These are phyloP conservation scores for Ostreobium quekettii DNA, from an alignment of 139 green algal genomes.

Conservation along the genomic window DNA sequence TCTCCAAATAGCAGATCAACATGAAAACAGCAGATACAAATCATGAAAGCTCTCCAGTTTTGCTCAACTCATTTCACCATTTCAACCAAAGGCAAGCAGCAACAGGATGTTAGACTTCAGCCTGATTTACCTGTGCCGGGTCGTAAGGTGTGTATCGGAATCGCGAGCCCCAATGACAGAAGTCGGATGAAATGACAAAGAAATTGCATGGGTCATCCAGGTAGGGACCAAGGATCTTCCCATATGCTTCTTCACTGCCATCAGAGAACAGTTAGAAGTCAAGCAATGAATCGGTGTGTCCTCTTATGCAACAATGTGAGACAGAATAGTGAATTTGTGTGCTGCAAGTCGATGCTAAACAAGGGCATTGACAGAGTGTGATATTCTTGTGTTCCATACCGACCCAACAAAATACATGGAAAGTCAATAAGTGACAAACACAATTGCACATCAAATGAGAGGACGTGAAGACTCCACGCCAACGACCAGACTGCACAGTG, in stretches of 20 bases:
- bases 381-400: too few species aligned
- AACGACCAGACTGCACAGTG: constrained; percentile 2
- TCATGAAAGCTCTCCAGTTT: neutral
- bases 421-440: constrained; percentile 9
- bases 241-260: constrained; percentile 72
- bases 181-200: constrained; percentile 89
- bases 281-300: too few species aligned
- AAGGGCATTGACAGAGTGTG: too few species aligned
- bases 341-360: too few species aligned
- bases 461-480: neutral
- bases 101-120: too few species aligned
- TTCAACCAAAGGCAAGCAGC: neutral
- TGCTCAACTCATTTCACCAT: neutral
- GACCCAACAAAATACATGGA: neutral
- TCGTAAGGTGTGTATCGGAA: constrained; percentile 74
- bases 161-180: constrained; percentile 90
- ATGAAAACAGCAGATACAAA: too few species aligned
- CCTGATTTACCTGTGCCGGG: constrained; percentile 24
- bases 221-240: constrained; percentile 65
- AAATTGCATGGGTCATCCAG: constrained; percentile 74
- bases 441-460: neutral
- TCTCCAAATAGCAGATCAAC: too few species aligned
- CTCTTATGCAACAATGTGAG: too few species aligned
- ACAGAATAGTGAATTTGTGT: too few species aligned
- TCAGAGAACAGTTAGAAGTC: too few species aligned